Base-by-base conservation (phyloP, 352 stramenopile genomes). In the Globisporangium cederbergense region DNA sequence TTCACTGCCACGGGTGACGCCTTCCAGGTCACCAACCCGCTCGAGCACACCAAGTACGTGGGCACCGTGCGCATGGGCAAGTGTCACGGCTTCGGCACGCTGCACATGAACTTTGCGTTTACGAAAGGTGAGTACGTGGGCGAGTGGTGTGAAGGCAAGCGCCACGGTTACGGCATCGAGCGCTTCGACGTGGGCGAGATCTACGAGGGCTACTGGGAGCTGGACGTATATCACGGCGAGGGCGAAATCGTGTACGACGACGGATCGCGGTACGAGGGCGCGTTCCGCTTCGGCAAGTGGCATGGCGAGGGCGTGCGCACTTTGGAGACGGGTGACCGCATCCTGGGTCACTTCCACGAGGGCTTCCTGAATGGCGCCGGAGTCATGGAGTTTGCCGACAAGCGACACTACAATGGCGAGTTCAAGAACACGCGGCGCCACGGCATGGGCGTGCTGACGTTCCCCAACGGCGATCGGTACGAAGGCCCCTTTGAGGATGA, bases 381-480 rank as follows among this genome's bases (percentile, higher is more conserved):
- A 0, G 68, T 88, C 36, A 73, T 88, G 32, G 77, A 89, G 56
- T 94, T 90, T 68, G 70, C 72, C 7, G 86, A 94, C 56, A 82
- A 83, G 52, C 75, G 83, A 0, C 81, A 90, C 38, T 94, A 94
- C 53, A 62, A 64, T 13, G 83, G 86, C n/a, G 70, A 75, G 5
- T 93, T 94, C 60, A 46, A 18, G 6, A 62, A 75, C 55, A 93
- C 86, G 10, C 66, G 75, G 7, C 74, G 85, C 6, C 81, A 98
- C 30, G 92, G 92, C 4, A 61, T 84, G 36, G 92, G 93, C 5
- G 75, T 89, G 34, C 60, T 98, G 14, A 89, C 81, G 2, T 96
- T 96, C 61, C 72, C 85, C 0, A 96, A 93, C 54, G 91, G 93
- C 3, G 94, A 97, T 58, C 77, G 78, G 1, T 98, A 98, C 70